Conservation (phyloP, 345 rosid species). For the Lumnitzera racemosa region DNA sequence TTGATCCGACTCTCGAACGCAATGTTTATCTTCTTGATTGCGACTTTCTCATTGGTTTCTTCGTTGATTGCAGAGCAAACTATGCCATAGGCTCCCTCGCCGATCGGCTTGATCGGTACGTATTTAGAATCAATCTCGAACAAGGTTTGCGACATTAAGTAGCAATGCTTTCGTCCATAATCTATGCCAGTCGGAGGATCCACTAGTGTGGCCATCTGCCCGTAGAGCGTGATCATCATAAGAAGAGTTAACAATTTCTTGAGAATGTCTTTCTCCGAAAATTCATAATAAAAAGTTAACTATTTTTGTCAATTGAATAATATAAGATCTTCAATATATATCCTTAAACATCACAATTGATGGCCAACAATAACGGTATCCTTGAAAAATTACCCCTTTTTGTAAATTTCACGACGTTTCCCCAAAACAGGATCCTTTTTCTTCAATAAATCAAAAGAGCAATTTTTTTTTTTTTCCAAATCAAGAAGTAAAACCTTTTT, state of each 20-base stretch:
- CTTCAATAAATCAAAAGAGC: too few relatives aligned
- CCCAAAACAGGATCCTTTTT: too few relatives aligned
- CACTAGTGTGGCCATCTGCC: slow-evolving; percentile 59
- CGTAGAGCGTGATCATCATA: slow-evolving; percentile 3
- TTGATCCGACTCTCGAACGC: slow-evolving; percentile 65
- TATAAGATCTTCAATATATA: too few relatives aligned
- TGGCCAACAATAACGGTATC: too few relatives aligned
- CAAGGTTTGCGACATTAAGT: slow-evolving; percentile 72
- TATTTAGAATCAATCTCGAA: slow-evolving; percentile 84
- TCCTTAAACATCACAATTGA: too few relatives aligned
- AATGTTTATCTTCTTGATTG: slow-evolving; percentile 73
- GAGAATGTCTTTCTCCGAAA: too few relatives aligned
- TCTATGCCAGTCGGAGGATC: slow-evolving; percentile 71
- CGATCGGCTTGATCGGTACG: slow-evolving; percentile 77
- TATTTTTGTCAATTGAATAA: too few relatives aligned
- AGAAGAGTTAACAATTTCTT: background rate
- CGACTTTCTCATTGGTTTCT: slow-evolving; percentile 65
- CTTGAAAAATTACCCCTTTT: too few relatives aligned
- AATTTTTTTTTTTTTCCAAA: too few relatives aligned
- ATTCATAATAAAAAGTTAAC: too few relatives aligned
- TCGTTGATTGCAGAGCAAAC: slow-evolving; percentile 68
- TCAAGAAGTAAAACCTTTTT: too few relatives aligned
- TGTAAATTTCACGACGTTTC: too few relatives aligned
- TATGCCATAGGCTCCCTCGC: slow-evolving; percentile 72
- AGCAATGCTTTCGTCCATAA: slow-evolving; percentile 63